These are phyloP conservation scores for Iris pallida DNA, from an alignment of 116 monocot genomes.

Conservation along the genomic window DNA sequence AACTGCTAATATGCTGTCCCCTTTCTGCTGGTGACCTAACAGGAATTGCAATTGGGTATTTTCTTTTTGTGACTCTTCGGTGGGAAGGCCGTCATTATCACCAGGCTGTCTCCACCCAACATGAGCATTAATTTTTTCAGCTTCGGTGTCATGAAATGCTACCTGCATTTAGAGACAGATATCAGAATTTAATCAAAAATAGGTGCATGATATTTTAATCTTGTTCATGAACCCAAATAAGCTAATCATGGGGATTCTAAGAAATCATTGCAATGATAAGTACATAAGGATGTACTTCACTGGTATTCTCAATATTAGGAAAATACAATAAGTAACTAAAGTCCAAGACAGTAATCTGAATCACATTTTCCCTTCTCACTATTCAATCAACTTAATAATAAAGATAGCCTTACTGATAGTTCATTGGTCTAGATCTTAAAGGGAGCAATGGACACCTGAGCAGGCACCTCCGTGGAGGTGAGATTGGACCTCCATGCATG, in stretches of 20 bases:
- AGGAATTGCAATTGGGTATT: not conserved
- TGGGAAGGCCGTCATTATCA: not conserved
- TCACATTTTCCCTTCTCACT: not conserved
- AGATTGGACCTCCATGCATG: not conserved
- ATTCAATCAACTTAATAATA: not conserved
- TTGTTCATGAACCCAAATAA: not conserved
- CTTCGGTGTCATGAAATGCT: not conserved
- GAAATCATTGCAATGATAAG: not conserved
- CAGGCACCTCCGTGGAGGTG: not conserved
- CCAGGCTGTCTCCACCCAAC: not conserved
- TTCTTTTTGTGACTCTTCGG: not conserved
- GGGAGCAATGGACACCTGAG: slow-evolving; percentile 13
- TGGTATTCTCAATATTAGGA: not conserved
- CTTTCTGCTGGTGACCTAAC: not conserved
- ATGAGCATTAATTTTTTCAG: slow-evolving; percentile 2
- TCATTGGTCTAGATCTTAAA: not conserved
- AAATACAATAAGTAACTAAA: not conserved
- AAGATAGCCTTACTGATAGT: not conserved
- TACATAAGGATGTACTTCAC: not conserved
- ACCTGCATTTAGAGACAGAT: not conserved
- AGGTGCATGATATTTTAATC: no score
- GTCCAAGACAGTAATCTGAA: not conserved
- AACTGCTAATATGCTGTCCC: not conserved
- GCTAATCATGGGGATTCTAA: not conserved
- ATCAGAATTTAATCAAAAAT: no score